phyloP scores from a whole-genome alignment of 805 yeast genomes.

The Candida ipomoeae region DNA sequence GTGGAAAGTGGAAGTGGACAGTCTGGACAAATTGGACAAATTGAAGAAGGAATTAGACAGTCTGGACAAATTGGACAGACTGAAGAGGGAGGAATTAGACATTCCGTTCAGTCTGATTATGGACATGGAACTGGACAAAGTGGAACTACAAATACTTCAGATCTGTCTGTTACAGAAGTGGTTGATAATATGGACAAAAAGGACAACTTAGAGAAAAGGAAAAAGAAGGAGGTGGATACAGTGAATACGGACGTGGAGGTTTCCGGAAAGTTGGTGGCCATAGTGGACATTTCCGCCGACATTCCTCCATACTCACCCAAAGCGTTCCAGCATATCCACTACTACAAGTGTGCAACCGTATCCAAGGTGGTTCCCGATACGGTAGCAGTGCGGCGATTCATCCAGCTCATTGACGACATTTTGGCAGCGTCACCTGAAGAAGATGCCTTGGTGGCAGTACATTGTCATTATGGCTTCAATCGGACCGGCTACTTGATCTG shows the following conservation, averaged over 20 bases:
- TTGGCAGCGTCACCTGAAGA: conserved; percentile 19
- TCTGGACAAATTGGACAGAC: too few relatives aligned
- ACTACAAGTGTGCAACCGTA: conserved; percentile 72
- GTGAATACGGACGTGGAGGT: not conserved
- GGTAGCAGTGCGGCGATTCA: conserved; percentile 53
- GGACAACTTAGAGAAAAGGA: too few relatives aligned
- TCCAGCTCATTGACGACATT: conserved; percentile 49
- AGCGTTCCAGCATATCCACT: conserved; percentile 49
- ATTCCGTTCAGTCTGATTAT: too few relatives aligned
- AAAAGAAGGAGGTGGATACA: too few relatives aligned
- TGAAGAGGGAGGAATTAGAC: too few relatives aligned
- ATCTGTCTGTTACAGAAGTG: too few relatives aligned
- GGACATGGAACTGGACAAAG: too few relatives aligned
- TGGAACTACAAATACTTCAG: too few relatives aligned
- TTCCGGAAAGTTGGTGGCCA: conserved; percentile 45
- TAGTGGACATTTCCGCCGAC: conserved; percentile 67
- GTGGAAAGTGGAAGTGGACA: too few relatives aligned
- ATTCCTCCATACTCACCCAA: conserved; percentile 68
- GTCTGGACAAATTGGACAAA: too few relatives aligned
- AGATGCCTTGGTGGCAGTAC: conserved; percentile 53
- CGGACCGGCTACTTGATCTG: conserved; percentile 73
- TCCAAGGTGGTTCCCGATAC: conserved; percentile 71
- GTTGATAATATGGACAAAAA: too few relatives aligned
- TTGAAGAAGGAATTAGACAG: too few relatives aligned
- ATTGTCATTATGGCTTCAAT: conserved; percentile 80